Evolutionary conservation across 495 filamentous ascomycete species (phyloP).

Genomic region (Aspergillus campestris): DNA sequence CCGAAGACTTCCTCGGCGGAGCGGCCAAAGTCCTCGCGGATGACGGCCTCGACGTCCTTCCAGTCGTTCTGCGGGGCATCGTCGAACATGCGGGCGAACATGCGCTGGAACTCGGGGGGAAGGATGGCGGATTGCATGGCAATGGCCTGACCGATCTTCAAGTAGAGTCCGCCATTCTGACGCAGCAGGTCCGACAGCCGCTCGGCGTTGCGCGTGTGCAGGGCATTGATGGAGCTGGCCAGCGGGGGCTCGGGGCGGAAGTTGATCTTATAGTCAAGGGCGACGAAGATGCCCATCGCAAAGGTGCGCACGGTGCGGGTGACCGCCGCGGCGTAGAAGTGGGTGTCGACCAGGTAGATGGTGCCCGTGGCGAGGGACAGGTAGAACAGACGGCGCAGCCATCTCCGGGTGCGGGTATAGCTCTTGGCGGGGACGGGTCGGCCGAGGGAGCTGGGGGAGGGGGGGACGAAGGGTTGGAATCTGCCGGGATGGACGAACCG

Average conservation of each 20-base stretch:
- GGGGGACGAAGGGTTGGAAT: constrained; percentile 71
- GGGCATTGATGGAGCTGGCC: constrained; percentile 54
- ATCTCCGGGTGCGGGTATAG: constrained; percentile 62
- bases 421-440: constrained; percentile 56
- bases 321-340: constrained; percentile 68
- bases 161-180: constrained; percentile 83
- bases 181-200: constrained; percentile 70
- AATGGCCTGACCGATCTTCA: constrained; percentile 97
- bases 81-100: constrained; percentile 96
- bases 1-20: constrained; percentile 84
- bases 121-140: constrained; percentile 95
- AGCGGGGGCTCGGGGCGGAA: constrained; percentile 71
- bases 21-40: constrained; percentile 79
- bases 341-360: constrained; percentile 58
- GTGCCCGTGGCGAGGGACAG: constrained; percentile 49
- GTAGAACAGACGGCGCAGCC: constrained; percentile 63
- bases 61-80: constrained; percentile 94
- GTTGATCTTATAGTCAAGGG: constrained; percentile 92
- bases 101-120: constrained; percentile 86
- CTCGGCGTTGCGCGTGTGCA: constrained; percentile 78
- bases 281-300: constrained; percentile 66
- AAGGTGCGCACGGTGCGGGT: constrained; percentile 79
- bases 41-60: constrained; percentile 78
- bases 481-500: constrained; percentile 23
- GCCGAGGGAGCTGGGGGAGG: constrained; percentile 70